These are phyloP conservation scores for Lasiosphaeriaceae sp. DNA, from an alignment of 495 filamentous ascomycete species.

Conservation along the genomic window DNA sequence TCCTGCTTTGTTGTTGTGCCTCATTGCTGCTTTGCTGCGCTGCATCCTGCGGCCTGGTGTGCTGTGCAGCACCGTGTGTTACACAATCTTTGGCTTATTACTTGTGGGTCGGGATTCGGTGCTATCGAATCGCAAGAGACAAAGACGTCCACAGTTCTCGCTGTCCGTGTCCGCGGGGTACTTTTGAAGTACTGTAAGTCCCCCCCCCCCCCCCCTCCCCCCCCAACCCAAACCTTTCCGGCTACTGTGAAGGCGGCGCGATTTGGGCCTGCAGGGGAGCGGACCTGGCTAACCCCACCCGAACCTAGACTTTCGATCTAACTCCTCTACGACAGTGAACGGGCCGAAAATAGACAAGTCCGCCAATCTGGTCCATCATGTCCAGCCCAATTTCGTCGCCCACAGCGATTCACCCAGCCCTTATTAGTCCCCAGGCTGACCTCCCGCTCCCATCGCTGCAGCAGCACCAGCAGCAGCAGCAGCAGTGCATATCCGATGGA, in stretches of 20 bases:
- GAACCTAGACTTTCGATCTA: background rate
- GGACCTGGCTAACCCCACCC: background rate
- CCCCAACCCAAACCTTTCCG: too few species aligned
- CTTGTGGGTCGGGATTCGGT: background rate
- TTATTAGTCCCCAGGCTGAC: constrained; percentile 25
- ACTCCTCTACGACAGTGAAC: background rate
- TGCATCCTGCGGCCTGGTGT: background rate
- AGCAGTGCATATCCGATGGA: constrained; percentile 17
- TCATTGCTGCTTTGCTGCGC: background rate
- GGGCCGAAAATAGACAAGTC: constrained; percentile 21
- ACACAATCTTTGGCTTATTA: constrained; percentile 8
- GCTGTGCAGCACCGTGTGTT: constrained; percentile 12
- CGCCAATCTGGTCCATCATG: constrained; percentile 20
- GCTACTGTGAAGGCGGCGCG: background rate
- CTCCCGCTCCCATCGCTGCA: constrained; percentile 12
- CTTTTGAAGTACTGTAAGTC: background rate
- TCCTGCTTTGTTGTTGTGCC: constrained; percentile 13
- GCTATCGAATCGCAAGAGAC: background rate
- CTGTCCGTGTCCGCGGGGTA: background rate
- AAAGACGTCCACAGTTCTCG: background rate
- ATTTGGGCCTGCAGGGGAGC: background rate
- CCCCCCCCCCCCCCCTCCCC: too few species aligned
- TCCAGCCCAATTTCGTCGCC: constrained; percentile 34
- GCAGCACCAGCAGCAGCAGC: constrained; percentile 6
- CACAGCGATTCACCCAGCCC: constrained; percentile 38